Conservation (phyloP, 352 stramenopile species). For the Globisporangium camurandrum region DNA sequence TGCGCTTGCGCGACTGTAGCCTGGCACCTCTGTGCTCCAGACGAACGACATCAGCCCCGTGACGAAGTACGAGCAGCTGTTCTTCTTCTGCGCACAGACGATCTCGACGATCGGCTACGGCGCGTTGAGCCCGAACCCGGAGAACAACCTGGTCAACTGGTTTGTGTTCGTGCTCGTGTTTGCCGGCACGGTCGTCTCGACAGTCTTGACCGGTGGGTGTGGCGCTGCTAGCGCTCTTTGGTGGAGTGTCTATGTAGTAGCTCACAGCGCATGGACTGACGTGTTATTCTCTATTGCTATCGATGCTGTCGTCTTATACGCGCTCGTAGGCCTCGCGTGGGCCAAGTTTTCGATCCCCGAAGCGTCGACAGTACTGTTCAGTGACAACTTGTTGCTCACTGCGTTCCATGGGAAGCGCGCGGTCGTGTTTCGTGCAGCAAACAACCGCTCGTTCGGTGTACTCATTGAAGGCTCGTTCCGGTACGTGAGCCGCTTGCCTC, state of each 20-base stretch:
- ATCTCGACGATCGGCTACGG: slow-evolving; percentile 57
- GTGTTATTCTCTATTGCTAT: too few species aligned
- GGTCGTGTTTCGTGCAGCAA: slow-evolving; percentile 52
- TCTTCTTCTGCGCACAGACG: slow-evolving; percentile 59
- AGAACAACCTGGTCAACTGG: slow-evolving; percentile 50
- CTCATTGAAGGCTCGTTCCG: slow-evolving; percentile 54
- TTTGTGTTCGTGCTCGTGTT: slow-evolving; percentile 46
- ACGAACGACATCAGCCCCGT: slow-evolving; percentile 8
- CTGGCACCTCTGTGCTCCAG: slow-evolving; percentile 6
- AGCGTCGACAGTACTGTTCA: slow-evolving; percentile 39
- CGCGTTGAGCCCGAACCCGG: slow-evolving; percentile 28
- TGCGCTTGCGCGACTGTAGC: slow-evolving; percentile 5
- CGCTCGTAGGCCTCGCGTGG: slow-evolving; percentile 52
- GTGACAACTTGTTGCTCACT: slow-evolving; percentile 38
- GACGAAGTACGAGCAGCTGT: slow-evolving; percentile 24
- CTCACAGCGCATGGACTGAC: too few species aligned
- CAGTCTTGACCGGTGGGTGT: slow-evolving; percentile 34
- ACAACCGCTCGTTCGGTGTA: slow-evolving; percentile 40
- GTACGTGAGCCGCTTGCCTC: slow-evolving; percentile 20
- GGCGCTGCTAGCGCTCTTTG: neutral
- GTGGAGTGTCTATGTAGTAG: too few species aligned
- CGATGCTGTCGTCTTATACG: neutral
- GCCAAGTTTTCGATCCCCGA: slow-evolving; percentile 61
- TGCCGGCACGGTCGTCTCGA: slow-evolving; percentile 30
- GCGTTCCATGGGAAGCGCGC: slow-evolving; percentile 40